A percentile compares a stretch with the other conserved stretches of the same genome.
phyloP scores from a whole-genome alignment of 352 stramenopile genomes.

The Hyaloperonospora arabidopsidis region DNA sequence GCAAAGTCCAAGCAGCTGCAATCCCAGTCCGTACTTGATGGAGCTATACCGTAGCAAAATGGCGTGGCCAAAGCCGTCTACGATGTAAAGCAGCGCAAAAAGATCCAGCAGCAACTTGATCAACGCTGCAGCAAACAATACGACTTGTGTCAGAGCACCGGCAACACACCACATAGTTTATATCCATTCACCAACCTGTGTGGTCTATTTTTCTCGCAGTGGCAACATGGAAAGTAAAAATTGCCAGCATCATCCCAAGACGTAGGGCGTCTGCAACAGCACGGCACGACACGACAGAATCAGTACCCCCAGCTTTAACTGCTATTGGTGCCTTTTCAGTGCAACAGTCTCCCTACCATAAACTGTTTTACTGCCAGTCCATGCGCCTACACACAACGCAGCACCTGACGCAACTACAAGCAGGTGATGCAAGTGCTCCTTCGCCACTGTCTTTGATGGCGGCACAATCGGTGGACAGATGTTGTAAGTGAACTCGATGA shows the following conservation, averaged over 20 bases:
- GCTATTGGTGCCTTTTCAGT: neutral
- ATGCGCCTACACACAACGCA: conserved; percentile 29
- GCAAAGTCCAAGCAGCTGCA: conserved; percentile 55
- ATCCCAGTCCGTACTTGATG: conserved; percentile 36
- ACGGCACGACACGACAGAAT: neutral
- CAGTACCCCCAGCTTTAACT: conserved; percentile 1
- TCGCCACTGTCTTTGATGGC: conserved; percentile 8
- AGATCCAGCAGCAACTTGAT: conserved; percentile 42
- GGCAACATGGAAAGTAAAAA: conserved; percentile 36
- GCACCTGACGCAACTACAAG: conserved; percentile 25
- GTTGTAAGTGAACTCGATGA: conserved; percentile 50
- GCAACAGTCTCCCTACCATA: conserved; percentile 18
- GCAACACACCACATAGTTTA: neutral
- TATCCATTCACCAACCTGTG: conserved; percentile 19
- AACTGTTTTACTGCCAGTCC: conserved; percentile 28
- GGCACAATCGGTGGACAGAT: conserved; percentile 41
- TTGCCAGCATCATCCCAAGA: conserved; percentile 19
- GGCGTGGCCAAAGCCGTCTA: conserved; percentile 51
- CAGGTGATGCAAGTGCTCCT: conserved; percentile 18
- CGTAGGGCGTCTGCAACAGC: conserved; percentile 31
- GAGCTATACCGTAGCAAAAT: conserved; percentile 50
- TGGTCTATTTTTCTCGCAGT: conserved; percentile 32
- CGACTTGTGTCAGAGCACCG: conserved; percentile 3
- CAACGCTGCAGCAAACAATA: conserved; percentile 17
- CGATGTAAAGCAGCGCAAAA: conserved; percentile 51